These are phyloP conservation scores for Anacardium occidentale DNA, from an alignment of 345 rosid species.

Conservation along the genomic window DNA sequence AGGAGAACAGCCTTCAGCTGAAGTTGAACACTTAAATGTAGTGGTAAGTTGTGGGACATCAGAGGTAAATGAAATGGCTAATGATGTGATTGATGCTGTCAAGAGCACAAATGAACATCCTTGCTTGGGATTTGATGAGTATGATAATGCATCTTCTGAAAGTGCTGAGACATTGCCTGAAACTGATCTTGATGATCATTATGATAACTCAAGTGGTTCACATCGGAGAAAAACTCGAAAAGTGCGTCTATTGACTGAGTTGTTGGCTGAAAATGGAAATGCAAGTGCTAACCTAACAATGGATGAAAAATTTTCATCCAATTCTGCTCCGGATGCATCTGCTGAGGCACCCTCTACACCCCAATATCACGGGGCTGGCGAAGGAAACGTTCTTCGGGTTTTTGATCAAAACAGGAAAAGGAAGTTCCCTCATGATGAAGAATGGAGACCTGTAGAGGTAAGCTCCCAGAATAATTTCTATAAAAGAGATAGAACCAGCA, in stretches of 20 bases:
- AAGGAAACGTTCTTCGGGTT: slow-evolving; percentile 22
- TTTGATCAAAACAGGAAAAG: slow-evolving; percentile 51
- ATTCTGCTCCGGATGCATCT: slow-evolving; percentile 31
- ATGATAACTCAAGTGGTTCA: slow-evolving; percentile 37
- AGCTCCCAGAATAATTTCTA: slow-evolving; percentile 36
- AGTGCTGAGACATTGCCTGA: slow-evolving; percentile 43
- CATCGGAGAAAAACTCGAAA: slow-evolving; percentile 65
- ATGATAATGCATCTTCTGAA: slow-evolving; percentile 51
- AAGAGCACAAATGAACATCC: slow-evolving; percentile 30
- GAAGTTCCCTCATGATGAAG: slow-evolving; percentile 47
- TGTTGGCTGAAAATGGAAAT: slow-evolving; percentile 46
- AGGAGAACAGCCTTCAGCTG: slow-evolving; percentile 26
- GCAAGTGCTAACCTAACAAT: slow-evolving; percentile 22
- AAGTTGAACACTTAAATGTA: slow-evolving; percentile 25
- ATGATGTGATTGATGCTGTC: slow-evolving; percentile 31
- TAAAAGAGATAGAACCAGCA: slow-evolving; percentile 25
- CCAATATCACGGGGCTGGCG: slow-evolving; percentile 22
- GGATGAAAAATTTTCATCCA: slow-evolving; percentile 37
- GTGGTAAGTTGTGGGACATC: slow-evolving; percentile 30
- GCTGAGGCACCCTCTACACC: slow-evolving; percentile 21
- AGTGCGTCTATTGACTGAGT: slow-evolving; percentile 71
- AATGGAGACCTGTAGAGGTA: slow-evolving; percentile 33
- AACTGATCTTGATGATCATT: slow-evolving; percentile 22
- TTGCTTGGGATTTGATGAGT: slow-evolving; percentile 38
- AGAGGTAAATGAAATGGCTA: slow-evolving; percentile 31